Percentiles rank a stretch among this genome's conserved stretches.
phyloP scores from a whole-genome alignment of 1,284 basidiomycete genomes.

The Stygiomarasmius scandens region DNA sequence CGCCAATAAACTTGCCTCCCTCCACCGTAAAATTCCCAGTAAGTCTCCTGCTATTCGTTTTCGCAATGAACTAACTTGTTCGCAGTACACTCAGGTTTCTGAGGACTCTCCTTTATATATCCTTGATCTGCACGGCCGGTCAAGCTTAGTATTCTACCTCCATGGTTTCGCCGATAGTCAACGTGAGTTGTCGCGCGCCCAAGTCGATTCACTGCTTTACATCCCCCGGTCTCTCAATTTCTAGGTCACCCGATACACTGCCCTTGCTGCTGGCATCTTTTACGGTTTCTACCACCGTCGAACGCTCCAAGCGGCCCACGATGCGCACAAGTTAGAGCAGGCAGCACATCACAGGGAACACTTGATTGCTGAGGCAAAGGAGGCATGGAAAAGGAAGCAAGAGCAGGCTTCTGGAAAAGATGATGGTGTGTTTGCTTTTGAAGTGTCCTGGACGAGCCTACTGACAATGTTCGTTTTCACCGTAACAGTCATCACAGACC shows the following conservation, averaged over 20 bases:
- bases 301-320: conserved; percentile 84
- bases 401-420: conserved; percentile 48
- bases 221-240: neutral
- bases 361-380: conserved; percentile 86
- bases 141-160: conserved; percentile 4
- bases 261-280: conserved; percentile 84
- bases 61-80: neutral
- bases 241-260: conserved; percentile 95
- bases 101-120: conserved; percentile 1
- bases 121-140: conserved; percentile 13
- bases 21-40: neutral
- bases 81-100: neutral
- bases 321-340: conserved; percentile 71
- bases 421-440: conserved; percentile 46
- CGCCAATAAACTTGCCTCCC: neutral
- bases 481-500: conserved; percentile 83
- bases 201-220: conserved; percentile 9
- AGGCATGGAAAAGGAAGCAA: conserved; percentile 86
- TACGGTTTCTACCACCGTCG: conserved; percentile 94
- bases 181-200: conserved; percentile 43
- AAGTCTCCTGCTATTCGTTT: neutral
- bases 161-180: conserved; percentile 69
- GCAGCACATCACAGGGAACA: conserved; percentile 75
- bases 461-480: conserved; percentile 25
- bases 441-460: conserved; percentile 15